phyloP scores from a whole-genome alignment of 2,329 filamentous ascomycete genomes.

The Neoarthrinium moseri region DNA sequence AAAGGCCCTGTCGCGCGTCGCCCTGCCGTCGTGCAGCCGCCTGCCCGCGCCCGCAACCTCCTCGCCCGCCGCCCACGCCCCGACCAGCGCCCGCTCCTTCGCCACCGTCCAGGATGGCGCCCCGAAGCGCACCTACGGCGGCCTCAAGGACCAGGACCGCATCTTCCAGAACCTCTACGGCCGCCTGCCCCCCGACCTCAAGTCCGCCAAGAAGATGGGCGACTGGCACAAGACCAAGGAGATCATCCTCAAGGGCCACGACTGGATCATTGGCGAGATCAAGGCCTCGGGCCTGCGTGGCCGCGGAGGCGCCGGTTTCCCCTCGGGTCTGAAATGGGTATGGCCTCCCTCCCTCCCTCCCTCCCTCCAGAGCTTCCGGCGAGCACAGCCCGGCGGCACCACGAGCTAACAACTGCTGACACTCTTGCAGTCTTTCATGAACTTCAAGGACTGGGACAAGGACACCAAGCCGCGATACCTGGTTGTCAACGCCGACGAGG shows the following conservation, averaged over 20 bases:
- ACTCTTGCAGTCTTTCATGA: slow-evolving; percentile 88
- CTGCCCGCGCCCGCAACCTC: slow-evolving; percentile 42
- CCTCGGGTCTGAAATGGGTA: slow-evolving; percentile 99
- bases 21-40: slow-evolving; percentile 27
- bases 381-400: not conserved
- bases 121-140: slow-evolving; percentile 74
- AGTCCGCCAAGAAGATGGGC: slow-evolving; percentile 95
- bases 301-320: slow-evolving; percentile 95
- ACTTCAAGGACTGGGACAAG: slow-evolving; percentile 99
- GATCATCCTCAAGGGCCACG: slow-evolving; percentile 93
- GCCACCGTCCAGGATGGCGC: slow-evolving; percentile 76
- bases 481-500: slow-evolving; percentile 98
- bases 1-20: slow-evolving; percentile 37
- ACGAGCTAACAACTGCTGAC: not conserved
- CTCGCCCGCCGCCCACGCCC: slow-evolving; percentile 41
- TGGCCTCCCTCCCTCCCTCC: too few relatives aligned
- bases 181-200: slow-evolving; percentile 86
- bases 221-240: slow-evolving; percentile 99
- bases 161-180: slow-evolving; percentile 99
- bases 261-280: slow-evolving; percentile 98
- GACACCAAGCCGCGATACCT: slow-evolving; percentile 93
- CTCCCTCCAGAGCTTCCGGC: too few relatives aligned
- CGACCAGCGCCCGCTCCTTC: slow-evolving; percentile 70
- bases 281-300: slow-evolving; percentile 95
- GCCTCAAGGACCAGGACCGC: slow-evolving; percentile 91